Base-by-base conservation (phyloP, 139 green algal genomes). In the Tetratostichococcus sp. region DNA sequence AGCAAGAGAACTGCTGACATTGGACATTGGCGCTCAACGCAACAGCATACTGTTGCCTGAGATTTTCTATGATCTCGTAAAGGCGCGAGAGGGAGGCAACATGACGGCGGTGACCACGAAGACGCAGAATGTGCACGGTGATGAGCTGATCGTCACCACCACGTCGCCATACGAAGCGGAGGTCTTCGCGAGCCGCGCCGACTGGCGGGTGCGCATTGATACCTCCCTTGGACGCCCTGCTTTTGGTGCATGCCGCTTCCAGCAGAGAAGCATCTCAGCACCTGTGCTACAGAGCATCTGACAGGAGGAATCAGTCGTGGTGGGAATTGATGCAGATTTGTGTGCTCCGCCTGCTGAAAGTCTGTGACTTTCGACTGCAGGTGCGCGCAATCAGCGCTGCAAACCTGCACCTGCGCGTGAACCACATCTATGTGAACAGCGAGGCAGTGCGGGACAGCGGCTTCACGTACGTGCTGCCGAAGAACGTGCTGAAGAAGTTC, bases 401-500 rank as follows among this genome's bases (percentile, higher is more conserved):
- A 77, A 99, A 99, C 85, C 87, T 99, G 78, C 96, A 98, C 86
- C 87, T 99, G 81, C 91, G 96, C 32, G 96, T 99, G 65, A 97
- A 97, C 76, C 96, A 99, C 92, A 98, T 99, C 86, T 99, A 99
- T 79, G 94, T 99, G 75, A 97, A 98, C 88, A 83, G 67, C 34
- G 95, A 98, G 35, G 95, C 99, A 86, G 92, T 98, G 77, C 84
- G 87, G 16, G 94, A 98, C 83, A 91, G 71, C 1, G 93, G 95
- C 43, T 98, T 93, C 90, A 99, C 95, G 4, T 99, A 98, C 77
- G 92, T 99, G 62, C 83, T 99, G 89, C 96, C 96, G 69, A 99
- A 99, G 88, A 99, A 99, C 86, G 73, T 99, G 67, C 91, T 99
- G 34, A 97, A 98, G 86, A 97, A 97, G 87, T 99, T 99, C 88